A percentile compares a stretch with the other conserved stretches of the same genome.
Evolutionary conservation across 768 basidiomycete genomes (phyloP).

Genomic region (Hortiboletus campestris): DNA sequence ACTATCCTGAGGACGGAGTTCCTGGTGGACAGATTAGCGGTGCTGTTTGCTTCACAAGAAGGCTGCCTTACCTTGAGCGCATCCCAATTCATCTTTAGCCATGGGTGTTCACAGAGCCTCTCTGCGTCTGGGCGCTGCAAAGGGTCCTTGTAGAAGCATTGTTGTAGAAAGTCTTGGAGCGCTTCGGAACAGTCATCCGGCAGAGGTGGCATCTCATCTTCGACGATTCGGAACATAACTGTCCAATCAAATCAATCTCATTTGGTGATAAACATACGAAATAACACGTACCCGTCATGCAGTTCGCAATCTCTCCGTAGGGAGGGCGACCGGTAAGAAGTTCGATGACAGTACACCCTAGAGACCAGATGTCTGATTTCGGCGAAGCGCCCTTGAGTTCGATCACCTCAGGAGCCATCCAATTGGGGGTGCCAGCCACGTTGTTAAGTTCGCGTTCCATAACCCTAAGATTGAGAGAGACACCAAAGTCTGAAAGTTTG

Average conservation of each 20-base stretch:
- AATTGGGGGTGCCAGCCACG: constrained; percentile 94
- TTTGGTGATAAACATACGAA: neutral
- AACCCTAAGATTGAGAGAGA: constrained; percentile 91
- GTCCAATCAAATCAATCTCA: constrained; percentile 7
- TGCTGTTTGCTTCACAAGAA: neutral
- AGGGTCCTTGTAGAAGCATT: constrained; percentile 92
- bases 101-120: constrained; percentile 83
- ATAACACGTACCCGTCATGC: constrained; percentile 74
- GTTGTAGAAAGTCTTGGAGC: constrained; percentile 75
- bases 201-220: constrained; percentile 84
- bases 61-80: constrained; percentile 61
- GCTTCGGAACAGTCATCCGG: constrained; percentile 77
- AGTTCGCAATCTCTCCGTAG: constrained; percentile 84
- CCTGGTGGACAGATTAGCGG: constrained; percentile 37
- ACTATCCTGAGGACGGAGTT: constrained; percentile 88
- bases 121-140: constrained; percentile 79
- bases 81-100: constrained; percentile 82
- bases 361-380: constrained; percentile 93
- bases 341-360: constrained; percentile 94
- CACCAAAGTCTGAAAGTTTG: constrained; percentile 96
- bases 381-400: constrained; percentile 91
- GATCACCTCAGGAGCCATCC: constrained; percentile 99
- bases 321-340: constrained; percentile 90
- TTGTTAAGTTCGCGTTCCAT: constrained; percentile 84
- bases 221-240: constrained; percentile 99